Percentiles rank a stretch among this genome's conserved stretches.
Conservation (phyloP, 1,284 basidiomycete species). For the Cutaneotrichosporon cutaneum region DNA sequence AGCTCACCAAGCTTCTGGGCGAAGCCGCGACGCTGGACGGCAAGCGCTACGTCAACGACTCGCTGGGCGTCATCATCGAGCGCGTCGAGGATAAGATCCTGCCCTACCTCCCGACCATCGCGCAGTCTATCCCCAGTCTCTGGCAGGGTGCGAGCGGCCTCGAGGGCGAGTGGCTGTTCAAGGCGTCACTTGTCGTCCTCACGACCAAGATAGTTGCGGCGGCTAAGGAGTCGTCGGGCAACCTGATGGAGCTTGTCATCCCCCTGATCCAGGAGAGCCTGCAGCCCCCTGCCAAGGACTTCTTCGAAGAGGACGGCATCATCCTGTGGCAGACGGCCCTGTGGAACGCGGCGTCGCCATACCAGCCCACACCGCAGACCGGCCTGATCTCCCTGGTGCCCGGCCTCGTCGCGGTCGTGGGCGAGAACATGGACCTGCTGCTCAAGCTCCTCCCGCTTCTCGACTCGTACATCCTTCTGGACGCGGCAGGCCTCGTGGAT, state of each 20-base stretch:
- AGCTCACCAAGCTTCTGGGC: conserved; percentile 59
- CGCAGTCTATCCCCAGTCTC: conserved; percentile 67
- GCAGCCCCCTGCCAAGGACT: conserved; percentile 61
- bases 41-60: conserved; percentile 69
- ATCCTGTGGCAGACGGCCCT: conserved; percentile 72
- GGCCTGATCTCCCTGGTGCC: conserved; percentile 69
- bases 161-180: conserved; percentile 77
- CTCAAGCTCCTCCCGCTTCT: conserved; percentile 66
- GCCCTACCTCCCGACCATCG: conserved; percentile 66
- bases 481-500: conserved; percentile 62
- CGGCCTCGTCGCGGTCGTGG: conserved; percentile 61
- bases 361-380: conserved; percentile 51
- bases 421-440: conserved; percentile 71
- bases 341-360: conserved; percentile 64
- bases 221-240: conserved; percentile 42
- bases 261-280: conserved; percentile 75
- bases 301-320: conserved; percentile 76
- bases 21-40: conserved; percentile 75
- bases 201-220: conserved; percentile 67
- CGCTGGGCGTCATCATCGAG: conserved; percentile 72
- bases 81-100: conserved; percentile 65
- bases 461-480: conserved; percentile 78
- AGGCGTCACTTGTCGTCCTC: conserved; percentile 68
- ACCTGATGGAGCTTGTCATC: conserved; percentile 59
- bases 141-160: conserved; percentile 57